Base-by-base conservation (phyloP, 108 stramenopile genomes). In the Cyclotella baltica region DNA sequence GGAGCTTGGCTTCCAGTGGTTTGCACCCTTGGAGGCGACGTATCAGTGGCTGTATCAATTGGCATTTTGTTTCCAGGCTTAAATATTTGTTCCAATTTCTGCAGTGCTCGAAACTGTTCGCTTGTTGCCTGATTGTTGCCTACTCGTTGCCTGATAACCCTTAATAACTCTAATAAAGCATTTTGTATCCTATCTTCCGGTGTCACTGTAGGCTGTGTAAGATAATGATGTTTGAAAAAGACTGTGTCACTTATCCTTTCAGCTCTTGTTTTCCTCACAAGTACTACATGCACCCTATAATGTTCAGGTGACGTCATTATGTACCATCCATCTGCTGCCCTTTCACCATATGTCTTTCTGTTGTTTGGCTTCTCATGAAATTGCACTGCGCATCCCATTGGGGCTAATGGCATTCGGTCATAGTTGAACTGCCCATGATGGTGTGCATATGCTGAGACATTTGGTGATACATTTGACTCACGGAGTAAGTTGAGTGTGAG, bases 401-500 rank as follows among this genome's bases (percentile, higher is more conserved):
- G n/a, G n/a, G n/a, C n/a, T n/a, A n/a, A n/a, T n/a, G n/a, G n/a
- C n/a, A n/a, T n/a, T n/a, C n/a, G n/a, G n/a, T n/a, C n/a, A n/a
- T n/a, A n/a, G n/a, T n/a, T n/a, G n/a, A n/a, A n/a, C n/a, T n/a
- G n/a, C n/a, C 46, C n/a, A n/a, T n/a, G n/a, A n/a, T n/a, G n/a
- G n/a, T n/a, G n/a, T n/a, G n/a, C n/a, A n/a, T n/a, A n/a, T n/a
- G n/a, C n/a, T n/a, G n/a, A n/a, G n/a, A n/a, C n/a, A n/a, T n/a
- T n/a, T n/a, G n/a, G n/a, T n/a, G 59, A 78, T 18, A 29, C 38
- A n/a, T 22, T 83, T 70, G 80, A 81, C 27, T 31, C 36, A 3
- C 83, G 68, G 4, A 86, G 64, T n/a, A 88, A 25, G 59, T 85
- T 84, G 18, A 87, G 59, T 3, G 86, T 84, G 10, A 76, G 47